A percentile compares a stretch with the other conserved stretches of the same genome.
Evolutionary conservation across 352 stramenopile species (phyloP).

Genomic region (Phytophthora palmivora): DNA sequence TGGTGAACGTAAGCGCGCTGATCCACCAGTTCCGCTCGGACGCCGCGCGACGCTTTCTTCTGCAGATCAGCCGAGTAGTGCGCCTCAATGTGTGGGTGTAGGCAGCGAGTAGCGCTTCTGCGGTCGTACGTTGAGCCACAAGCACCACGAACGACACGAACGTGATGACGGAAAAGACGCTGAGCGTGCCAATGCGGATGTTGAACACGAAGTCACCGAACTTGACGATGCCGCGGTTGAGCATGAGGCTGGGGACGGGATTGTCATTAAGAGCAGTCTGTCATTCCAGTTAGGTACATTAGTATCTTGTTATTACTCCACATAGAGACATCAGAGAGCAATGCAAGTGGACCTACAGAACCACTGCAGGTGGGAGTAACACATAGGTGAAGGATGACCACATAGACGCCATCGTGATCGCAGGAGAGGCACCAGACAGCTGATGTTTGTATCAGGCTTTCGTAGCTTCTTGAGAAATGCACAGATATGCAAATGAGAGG

Average conservation of each 20-base stretch:
- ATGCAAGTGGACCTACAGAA: constrained; percentile 58
- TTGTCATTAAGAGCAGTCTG: constrained; percentile 80
- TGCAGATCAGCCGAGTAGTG: constrained; percentile 81
- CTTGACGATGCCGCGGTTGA: constrained; percentile 77
- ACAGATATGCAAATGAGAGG: constrained; percentile 23
- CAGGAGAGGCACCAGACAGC: neutral
- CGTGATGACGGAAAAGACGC: constrained; percentile 81
- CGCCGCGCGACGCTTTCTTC: constrained; percentile 82
- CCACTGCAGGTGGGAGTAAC: constrained; percentile 75
- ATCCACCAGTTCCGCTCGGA: constrained; percentile 89
- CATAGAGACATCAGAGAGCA: neutral
- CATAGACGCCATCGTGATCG: constrained; percentile 57
- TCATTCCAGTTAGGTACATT: constrained; percentile 11
- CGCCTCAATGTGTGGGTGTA: constrained; percentile 40
- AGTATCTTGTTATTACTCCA: constrained; percentile 1
- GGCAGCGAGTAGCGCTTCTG: constrained; percentile 71
- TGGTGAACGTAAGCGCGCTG: constrained; percentile 84
- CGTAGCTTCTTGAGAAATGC: constrained; percentile 29
- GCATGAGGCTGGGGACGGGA: constrained; percentile 65
- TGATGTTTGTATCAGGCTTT: neutral
- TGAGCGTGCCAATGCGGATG: constrained; percentile 75
- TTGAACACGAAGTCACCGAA: constrained; percentile 79
- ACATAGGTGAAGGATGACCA: constrained; percentile 85
- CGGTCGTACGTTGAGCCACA: constrained; percentile 75
- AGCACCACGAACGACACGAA: constrained; percentile 76